A percentile compares a stretch with the other conserved stretches of the same genome.
phyloP scores from a whole-genome alignment of 2,329 filamentous ascomycete genomes.

The Apiospora koreana region DNA sequence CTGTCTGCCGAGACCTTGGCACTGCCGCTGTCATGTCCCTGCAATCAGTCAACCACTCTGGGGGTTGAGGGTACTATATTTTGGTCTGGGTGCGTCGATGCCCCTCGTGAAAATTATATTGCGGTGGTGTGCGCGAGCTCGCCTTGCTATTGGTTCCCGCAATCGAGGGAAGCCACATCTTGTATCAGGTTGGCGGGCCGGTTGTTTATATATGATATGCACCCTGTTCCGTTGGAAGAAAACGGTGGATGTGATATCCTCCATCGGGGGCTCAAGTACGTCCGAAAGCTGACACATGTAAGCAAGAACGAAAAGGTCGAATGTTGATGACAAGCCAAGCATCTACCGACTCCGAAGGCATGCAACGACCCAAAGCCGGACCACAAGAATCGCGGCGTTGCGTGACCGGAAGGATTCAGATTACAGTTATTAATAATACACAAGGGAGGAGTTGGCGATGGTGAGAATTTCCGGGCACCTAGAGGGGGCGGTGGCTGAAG shows the following conservation, averaged over 20 bases:
- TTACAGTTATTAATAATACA: neutral
- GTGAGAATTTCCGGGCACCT: neutral
- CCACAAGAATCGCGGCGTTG: neutral
- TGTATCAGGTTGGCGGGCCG: neutral
- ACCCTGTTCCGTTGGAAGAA: neutral
- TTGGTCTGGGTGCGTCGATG: neutral
- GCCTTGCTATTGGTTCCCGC: neutral
- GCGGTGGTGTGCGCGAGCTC: neutral
- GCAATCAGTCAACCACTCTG: neutral
- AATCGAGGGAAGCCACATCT: neutral
- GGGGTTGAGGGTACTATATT: neutral
- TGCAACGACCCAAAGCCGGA: neutral
- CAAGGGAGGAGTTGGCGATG: neutral
- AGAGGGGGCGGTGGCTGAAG: constrained; percentile 5
- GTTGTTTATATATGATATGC: neutral
- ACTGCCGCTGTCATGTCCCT: neutral
- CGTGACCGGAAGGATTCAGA: neutral
- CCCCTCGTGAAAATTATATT: neutral
- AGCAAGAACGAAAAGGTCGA: neutral
- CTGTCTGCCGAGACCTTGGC: constrained; percentile 7
- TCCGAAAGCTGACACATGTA: neutral
- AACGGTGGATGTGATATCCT: neutral
- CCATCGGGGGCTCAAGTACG: constrained; percentile 3
- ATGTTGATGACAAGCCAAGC: neutral
- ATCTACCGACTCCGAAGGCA: neutral